These are phyloP conservation scores for Chlorella sp. DNA, from an alignment of 139 green algal species.

Conservation along the genomic window DNA sequence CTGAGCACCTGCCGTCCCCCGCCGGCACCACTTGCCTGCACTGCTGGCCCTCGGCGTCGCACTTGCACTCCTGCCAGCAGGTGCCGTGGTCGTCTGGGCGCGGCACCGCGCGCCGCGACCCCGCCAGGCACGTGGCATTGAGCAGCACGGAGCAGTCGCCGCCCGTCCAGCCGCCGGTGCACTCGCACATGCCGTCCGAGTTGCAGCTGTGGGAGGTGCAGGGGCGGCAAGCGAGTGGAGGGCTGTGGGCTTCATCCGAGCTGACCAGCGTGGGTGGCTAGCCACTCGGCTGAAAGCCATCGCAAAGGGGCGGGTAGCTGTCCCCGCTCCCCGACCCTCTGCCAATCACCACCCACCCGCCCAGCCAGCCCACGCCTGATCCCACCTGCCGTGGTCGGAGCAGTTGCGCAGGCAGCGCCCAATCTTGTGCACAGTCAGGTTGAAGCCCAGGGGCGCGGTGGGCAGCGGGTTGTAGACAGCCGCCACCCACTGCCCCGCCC, in stretches of 20 bases:
- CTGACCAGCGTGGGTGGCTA: background rate
- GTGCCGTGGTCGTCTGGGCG: slow-evolving; percentile 27
- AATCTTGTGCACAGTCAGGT: slow-evolving; percentile 37
- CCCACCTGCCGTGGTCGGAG: slow-evolving; percentile 49
- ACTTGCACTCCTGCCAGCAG: slow-evolving; percentile 51
- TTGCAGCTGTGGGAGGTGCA: slow-evolving; percentile 40
- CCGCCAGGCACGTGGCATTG: slow-evolving; percentile 22
- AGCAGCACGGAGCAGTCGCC: slow-evolving; percentile 64
- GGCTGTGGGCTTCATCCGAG: background rate
- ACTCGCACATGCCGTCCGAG: slow-evolving; percentile 56
- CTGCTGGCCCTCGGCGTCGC: background rate
- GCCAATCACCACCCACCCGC: background rate
- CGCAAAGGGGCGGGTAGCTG: background rate
- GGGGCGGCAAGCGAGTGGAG: no score
- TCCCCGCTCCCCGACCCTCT: background rate
- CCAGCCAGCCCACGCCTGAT: background rate
- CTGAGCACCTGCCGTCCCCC: background rate
- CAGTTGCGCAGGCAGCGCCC: slow-evolving; percentile 62
- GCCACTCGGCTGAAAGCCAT: no score
- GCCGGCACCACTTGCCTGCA: background rate
- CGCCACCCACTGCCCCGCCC: slow-evolving; percentile 32
- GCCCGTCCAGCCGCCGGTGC: slow-evolving; percentile 50
- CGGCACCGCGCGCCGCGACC: background rate
- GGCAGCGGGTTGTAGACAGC: slow-evolving; percentile 63
- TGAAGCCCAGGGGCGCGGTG: slow-evolving; percentile 52